These are phyloP conservation scores for Juglanconis oblonga DNA, from an alignment of 2,329 filamentous ascomycete genomes.

Conservation along the genomic window DNA sequence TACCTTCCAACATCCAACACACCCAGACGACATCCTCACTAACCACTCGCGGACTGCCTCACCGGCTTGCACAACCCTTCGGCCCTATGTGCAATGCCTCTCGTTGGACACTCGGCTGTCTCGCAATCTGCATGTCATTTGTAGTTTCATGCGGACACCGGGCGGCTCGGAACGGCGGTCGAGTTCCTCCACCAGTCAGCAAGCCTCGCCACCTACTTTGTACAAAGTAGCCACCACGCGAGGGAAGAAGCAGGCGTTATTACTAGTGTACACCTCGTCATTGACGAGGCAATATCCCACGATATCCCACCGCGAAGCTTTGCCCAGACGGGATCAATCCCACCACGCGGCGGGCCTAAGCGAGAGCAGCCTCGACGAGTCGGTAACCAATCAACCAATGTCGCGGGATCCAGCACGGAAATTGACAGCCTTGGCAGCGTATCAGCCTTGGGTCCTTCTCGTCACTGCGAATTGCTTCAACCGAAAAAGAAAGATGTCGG, in stretches of 20 bases:
- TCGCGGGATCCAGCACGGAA: neutral
- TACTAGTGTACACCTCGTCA: too few relatives aligned
- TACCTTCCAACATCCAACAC: neutral
- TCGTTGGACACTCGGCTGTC: neutral
- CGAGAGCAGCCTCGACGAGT: neutral
- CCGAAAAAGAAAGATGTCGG: too few relatives aligned
- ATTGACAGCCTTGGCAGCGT: neutral
- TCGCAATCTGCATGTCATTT: neutral
- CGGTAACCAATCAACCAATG: neutral
- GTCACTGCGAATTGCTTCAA: neutral
- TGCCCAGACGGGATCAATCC: too few relatives aligned
- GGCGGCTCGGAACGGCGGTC: neutral
- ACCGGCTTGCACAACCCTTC: neutral
- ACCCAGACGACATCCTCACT: neutral
- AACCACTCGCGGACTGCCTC: neutral
- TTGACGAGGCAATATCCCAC: too few relatives aligned
- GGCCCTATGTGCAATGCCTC: neutral
- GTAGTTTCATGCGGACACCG: neutral
- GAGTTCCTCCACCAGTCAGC: neutral
- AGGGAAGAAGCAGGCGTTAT: too few relatives aligned
- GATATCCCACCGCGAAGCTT: too few relatives aligned
- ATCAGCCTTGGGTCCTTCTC: neutral
- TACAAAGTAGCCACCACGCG: too few relatives aligned
- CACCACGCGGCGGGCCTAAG: neutral
- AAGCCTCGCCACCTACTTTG: too few relatives aligned